These are phyloP conservation scores for Effrenium voratum DNA, from an alignment of 73 alveolate species.

Conservation along the genomic window DNA sequence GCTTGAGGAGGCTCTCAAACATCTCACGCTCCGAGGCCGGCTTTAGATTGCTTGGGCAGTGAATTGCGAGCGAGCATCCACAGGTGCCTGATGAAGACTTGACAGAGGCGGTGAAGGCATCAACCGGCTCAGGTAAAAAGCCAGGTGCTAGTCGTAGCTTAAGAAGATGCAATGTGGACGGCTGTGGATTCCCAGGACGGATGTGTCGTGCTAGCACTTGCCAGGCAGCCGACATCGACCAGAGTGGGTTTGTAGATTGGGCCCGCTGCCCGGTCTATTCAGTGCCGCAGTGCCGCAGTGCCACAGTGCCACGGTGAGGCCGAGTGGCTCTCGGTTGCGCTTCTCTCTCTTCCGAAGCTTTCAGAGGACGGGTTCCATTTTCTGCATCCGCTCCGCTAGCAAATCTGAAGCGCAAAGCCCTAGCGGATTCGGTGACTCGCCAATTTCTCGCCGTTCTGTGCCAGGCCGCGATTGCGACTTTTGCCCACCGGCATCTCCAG, in stretches of 20 bases:
- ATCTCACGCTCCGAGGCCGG: constrained; percentile 14
- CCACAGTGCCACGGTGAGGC: not conserved
- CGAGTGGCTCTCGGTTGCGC: constrained; percentile 59
- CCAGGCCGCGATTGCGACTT: not conserved
- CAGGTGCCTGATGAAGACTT: constrained; percentile 56
- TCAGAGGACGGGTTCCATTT: not conserved
- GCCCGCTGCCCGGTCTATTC: not conserved
- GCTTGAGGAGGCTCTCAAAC: constrained; percentile 46
- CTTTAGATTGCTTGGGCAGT: not conserved
- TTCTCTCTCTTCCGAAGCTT: constrained; percentile 48
- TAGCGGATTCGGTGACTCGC: not conserved
- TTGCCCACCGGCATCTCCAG: not conserved
- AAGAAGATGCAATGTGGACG: too few species aligned
- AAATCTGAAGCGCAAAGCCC: not conserved
- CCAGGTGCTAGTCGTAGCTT: too few species aligned
- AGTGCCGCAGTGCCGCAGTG: not conserved
- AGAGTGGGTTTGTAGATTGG: constrained; percentile 42
- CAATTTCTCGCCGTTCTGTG: too few species aligned
- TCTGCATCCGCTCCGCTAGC: not conserved
- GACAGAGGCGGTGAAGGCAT: constrained; percentile 38
- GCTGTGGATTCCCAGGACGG: too few species aligned
- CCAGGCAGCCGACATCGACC: constrained; percentile 55
- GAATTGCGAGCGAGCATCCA: not conserved
- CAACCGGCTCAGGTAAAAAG: not conserved
- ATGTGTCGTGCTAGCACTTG: not conserved